These are phyloP conservation scores for Ambispora gerdemannii DNA, from an alignment of 192 early-diverging fungal species.

Conservation along the genomic window DNA sequence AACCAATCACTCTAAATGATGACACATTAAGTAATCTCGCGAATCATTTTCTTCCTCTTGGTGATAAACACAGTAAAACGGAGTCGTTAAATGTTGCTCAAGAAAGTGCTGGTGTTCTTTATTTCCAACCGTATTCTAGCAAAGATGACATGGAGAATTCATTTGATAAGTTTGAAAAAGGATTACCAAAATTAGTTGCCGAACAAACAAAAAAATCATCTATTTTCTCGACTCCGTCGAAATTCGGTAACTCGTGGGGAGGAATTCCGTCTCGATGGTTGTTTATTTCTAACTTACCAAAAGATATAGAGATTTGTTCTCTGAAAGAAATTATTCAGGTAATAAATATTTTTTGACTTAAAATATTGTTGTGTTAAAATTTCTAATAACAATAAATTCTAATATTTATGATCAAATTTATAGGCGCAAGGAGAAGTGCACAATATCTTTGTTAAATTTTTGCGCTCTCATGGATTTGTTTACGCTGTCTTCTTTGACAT, in stretches of 20 bases:
- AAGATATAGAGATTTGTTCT: neutral
- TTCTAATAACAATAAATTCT: too few species aligned
- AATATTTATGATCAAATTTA: too few species aligned
- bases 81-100: neutral
- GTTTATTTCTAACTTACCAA: neutral
- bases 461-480: neutral
- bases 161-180: neutral
- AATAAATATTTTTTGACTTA: too few species aligned
- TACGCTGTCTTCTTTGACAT: neutral
- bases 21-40: neutral
- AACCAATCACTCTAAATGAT: neutral
- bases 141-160: neutral
- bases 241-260: neutral
- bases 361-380: too few species aligned
- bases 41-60: neutral
- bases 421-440: neutral
- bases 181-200: too few species aligned
- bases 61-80: neutral
- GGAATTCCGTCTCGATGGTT: slow-evolving; percentile 6
- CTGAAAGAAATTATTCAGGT: neutral
- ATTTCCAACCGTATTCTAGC: neutral
- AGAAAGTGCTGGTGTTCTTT: neutral
- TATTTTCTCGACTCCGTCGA: neutral
- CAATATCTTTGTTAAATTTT: neutral
- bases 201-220: too few species aligned